Conservation (phyloP, 176 grass and related monocot species). For the Lolium perenne region DNA sequence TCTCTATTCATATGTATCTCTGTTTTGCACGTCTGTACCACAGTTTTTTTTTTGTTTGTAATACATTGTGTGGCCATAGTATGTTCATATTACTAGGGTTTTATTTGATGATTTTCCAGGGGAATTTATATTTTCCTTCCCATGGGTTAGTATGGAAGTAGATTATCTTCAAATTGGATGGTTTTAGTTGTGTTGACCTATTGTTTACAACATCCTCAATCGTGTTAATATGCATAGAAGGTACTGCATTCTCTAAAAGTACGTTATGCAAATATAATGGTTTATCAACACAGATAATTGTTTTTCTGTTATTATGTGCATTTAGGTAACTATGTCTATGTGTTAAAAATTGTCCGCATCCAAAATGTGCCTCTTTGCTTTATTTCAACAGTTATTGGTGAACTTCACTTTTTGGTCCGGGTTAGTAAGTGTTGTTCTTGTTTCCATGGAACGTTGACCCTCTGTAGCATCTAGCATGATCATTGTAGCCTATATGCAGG, state of each 20-base stretch:
- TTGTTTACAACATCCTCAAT: not conserved
- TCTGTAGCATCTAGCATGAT: not conserved
- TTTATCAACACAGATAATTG: too few relatives aligned
- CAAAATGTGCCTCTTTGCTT: not conserved
- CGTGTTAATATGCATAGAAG: not conserved
- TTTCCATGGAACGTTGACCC: not conserved
- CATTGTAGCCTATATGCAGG: not conserved
- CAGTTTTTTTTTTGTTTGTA: not conserved
- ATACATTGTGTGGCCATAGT: not conserved
- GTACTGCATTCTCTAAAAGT: not conserved
- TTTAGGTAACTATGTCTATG: too few relatives aligned
- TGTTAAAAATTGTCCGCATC: not conserved
- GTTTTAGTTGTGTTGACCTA: not conserved
- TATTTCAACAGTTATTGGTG: constrained; percentile 15
- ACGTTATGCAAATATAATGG: too few relatives aligned
- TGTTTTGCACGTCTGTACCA: not conserved
- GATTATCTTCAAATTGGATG: not conserved
- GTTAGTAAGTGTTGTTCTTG: not conserved
- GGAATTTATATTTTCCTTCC: not conserved
- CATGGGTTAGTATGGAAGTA: not conserved
- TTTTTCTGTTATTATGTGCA: too few relatives aligned
- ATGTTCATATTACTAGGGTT: not conserved
- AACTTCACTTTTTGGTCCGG: not conserved
- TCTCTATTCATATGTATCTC: constrained; percentile 9
- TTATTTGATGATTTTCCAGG: not conserved